Base-by-base conservation (phyloP, 306 rosid species). In the Castanea sativa region DNA sequence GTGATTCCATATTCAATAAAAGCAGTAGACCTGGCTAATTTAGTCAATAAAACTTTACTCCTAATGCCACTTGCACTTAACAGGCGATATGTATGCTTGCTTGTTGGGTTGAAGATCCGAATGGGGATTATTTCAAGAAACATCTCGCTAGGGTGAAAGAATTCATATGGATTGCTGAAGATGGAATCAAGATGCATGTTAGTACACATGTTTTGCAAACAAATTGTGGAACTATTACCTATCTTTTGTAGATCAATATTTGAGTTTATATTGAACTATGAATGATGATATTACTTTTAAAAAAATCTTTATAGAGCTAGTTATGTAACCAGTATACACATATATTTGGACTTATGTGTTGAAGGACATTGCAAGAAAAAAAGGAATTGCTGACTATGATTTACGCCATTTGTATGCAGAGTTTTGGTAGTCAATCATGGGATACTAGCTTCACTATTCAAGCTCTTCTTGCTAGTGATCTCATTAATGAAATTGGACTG, bases 371-470 rank as follows among this genome's bases (percentile, higher is more conserved):
- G 45, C 45, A 38, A 38, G 45, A 38, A 38, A 38, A 7, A 16
- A 1, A 4, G 15, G 45, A 7, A 33, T 32, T 18, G 23, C 5
- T 32, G 6, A 65, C n/a, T 20, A 12, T 6, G 29, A 21, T 0
- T 33, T 70, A 6, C 13, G 15, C 30, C 5, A 20, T 33, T 32
- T 32, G 38, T 72, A 16, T 82, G 52, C 81, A 91, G 89, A 90
- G 93, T 76, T 89, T 89, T 77, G 95, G 83, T 30, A 85, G 88
- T 53, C 88, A 85, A 45, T 18, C 20, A 0, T 85, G 88, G 88
- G 88, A 85, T 78, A 55, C 85, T 59, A 60, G 75, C 30, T 68
- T 81, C 1, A 73, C 85, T 2, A 15, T 69, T 71, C 85, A 85
- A 69, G 88, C 85, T 53, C 60, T 85, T 18, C 56, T 81, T 32